Base-by-base conservation (phyloP, 2,329 filamentous ascomycete genomes). In the Apiospora koreana region DNA sequence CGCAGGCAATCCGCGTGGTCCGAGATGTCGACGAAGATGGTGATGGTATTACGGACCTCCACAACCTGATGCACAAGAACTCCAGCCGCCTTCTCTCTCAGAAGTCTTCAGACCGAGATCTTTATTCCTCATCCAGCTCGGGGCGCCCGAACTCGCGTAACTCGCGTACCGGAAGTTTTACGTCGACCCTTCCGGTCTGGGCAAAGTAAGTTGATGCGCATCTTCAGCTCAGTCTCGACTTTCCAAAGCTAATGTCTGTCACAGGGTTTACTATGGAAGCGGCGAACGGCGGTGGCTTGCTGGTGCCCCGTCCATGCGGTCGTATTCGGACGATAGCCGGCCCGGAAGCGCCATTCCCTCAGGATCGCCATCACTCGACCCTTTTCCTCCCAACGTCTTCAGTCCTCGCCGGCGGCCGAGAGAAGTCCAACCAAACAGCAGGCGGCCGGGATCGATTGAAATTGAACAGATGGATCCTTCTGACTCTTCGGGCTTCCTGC, bases 181-280 rank as follows among this genome's bases (percentile, higher is more conserved):
- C 78, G 62, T 79, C 81, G 18, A 78, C 82, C 2, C 81, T 90
- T 54, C 88, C 88, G 16, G 76, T 83, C 10, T 90, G 88, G 88
- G 88, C 87, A 38, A 83, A 80, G 84, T 86, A 79, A 76, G 80
- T 54, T 65, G 69, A 42, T 9, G 65, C 23, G 46, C 9, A 23
- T 5, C 41, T 65, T 2, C 8, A 38, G 18, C 1, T 9, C 10
- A 12, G 21, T 14, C n/a, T 38, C 6, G 18, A 38, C 7, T 10
- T n/a, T 64, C 1, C 31, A 48, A 46, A 73, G 65, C 74, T 77
- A 69, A 75, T 41, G 62, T 43, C 14, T 45, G 23, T 58, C 79
- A 81, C 80, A 89, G 86, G 74, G 82, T 93, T 21, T 94, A 94
- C 80, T 94, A 94, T 78, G 89, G 89, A 45, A 90, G 89, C 68